Evolutionary conservation across 2,329 filamentous ascomycete species (phyloP).

Genomic region (Bipolaris sorokiniana): DNA sequence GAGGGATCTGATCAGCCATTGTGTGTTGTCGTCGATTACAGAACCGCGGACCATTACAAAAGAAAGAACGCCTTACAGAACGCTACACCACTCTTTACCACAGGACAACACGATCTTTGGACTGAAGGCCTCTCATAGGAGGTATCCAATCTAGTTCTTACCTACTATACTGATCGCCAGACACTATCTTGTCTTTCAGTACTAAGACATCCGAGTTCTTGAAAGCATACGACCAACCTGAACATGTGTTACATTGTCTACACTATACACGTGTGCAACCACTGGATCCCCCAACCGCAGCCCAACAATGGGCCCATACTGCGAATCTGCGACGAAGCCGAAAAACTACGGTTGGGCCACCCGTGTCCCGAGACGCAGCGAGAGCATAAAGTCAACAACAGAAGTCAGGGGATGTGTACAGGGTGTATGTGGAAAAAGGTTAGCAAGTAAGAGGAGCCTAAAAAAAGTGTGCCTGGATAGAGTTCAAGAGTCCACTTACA

Average conservation of each 20-base stretch:
- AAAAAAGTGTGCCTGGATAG: constrained; percentile 3
- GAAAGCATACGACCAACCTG: neutral
- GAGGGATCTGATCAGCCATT: neutral
- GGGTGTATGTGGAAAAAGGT: constrained; percentile 38
- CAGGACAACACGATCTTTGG: neutral
- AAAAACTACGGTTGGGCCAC: constrained; percentile 34
- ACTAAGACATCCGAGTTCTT: neutral
- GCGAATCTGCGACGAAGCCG: constrained; percentile 37
- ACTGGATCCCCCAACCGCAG: constrained; percentile 42
- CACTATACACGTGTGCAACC: constrained; percentile 40
- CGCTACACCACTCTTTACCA: neutral
- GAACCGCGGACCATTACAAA: neutral
- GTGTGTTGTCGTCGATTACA: neutral
- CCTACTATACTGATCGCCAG: neutral
- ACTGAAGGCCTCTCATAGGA: neutral
- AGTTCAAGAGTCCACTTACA: neutral
- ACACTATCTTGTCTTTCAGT: neutral
- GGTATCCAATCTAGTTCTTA: neutral
- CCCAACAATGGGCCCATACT: constrained; percentile 36
- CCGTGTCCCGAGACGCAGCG: constrained; percentile 36
- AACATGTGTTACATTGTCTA: constrained; percentile 44
- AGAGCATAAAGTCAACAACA: constrained; percentile 39
- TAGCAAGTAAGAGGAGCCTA: constrained; percentile 8
- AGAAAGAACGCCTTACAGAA: neutral
- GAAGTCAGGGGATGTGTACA: constrained; percentile 43